Evolutionary conservation across 73 alveolate species (phyloP).

Genomic region (Paramecium octaurelia): DNA sequence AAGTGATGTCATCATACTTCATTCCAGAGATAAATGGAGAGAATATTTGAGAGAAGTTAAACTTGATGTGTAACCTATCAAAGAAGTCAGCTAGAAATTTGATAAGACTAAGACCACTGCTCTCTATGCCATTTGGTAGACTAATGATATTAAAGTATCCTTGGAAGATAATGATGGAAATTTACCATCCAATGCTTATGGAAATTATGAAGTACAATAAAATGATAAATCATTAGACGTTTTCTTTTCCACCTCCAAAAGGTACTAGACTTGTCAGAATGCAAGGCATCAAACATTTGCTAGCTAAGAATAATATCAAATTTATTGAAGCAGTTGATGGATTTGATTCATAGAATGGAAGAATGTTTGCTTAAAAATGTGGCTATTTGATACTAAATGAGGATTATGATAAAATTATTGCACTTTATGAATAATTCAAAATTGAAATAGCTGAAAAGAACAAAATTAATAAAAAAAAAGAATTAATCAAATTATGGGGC

Average conservation of each 20-base stretch:
- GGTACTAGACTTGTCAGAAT: not conserved
- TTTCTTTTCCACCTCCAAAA: slow-evolving; percentile 46
- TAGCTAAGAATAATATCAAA: not conserved
- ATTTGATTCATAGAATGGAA: not conserved
- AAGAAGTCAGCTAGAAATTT: not conserved
- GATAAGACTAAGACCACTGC: slow-evolving; percentile 16
- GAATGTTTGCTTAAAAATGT: slow-evolving; percentile 46
- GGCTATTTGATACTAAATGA: not conserved
- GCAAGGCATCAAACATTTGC: not conserved
- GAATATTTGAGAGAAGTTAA: slow-evolving; percentile 23
- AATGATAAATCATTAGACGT: not conserved
- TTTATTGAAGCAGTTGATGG: slow-evolving; percentile 47
- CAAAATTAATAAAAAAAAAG: not conserved
- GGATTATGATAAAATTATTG: not conserved
- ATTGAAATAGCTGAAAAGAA: not conserved
- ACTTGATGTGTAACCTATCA: not conserved
- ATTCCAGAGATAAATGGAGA: slow-evolving; percentile 49
- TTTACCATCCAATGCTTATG: slow-evolving; percentile 13
- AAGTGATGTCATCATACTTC: slow-evolving; percentile 5
- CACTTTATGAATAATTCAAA: not conserved
- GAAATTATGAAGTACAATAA: slow-evolving; percentile 3
- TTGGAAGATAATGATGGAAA: not conserved
- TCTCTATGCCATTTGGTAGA: slow-evolving; percentile 9
- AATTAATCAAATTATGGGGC: not conserved
- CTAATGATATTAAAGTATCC: not conserved